These are phyloP conservation scores for Picochlorum costavermella DNA, from an alignment of 139 green algal genomes.

Conservation along the genomic window DNA sequence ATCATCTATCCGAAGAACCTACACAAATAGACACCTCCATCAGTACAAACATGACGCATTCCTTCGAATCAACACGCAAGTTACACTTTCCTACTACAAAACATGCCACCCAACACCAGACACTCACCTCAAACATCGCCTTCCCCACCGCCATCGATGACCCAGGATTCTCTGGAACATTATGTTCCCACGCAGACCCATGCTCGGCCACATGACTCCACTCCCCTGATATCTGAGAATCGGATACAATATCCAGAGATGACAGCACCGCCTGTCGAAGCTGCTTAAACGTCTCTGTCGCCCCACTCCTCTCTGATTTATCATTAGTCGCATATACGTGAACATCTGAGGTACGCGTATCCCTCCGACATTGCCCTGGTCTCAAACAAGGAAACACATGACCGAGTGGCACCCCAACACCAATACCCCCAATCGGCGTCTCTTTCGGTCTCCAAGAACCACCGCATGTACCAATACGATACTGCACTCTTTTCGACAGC, in stretches of 20 bases:
- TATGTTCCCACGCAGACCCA: conserved; percentile 11
- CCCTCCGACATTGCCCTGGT: no score
- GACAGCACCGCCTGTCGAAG: conserved; percentile 31
- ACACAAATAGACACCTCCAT: background rate
- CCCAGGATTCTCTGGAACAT: background rate
- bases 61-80: background rate
- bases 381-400: no score
- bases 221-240: conserved; percentile 9
- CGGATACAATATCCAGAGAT: conserved; percentile 21
- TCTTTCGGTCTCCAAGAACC: no score
- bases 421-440: no score
- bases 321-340: no score
- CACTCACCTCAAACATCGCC: conserved; percentile 3
- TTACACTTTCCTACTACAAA: background rate
- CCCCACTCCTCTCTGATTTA: background rate
- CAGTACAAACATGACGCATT: background rate
- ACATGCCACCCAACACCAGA: no score
- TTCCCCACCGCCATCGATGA: conserved; percentile 7
- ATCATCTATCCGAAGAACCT: conserved; percentile 52
- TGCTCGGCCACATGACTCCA: conserved; percentile 17
- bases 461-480: no score
- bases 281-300: conserved; percentile 29
- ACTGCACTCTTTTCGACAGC: no score
- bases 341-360: no score
- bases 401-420: no score